phyloP scores from a whole-genome alignment of 2,329 filamentous ascomycete genomes.

The Colletotrichum lentis region DNA sequence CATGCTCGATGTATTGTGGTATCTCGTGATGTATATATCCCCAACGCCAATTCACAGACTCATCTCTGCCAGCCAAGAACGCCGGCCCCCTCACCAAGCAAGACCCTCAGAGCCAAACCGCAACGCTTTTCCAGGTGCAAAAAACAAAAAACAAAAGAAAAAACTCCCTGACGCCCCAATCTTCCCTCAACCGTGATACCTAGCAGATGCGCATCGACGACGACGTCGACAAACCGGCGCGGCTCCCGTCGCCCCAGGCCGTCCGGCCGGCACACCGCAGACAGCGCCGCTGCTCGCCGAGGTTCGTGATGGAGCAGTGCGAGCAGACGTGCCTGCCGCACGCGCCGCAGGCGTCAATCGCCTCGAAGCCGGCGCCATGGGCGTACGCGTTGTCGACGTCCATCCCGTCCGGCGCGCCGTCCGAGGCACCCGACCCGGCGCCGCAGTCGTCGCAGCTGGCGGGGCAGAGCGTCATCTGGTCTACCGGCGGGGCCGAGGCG shows the following conservation, averaged over 20 bases:
- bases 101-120: neutral
- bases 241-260: slow-evolving; percentile 33
- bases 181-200: neutral
- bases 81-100: slow-evolving; percentile 39
- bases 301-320: slow-evolving; percentile 66
- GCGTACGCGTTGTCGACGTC: slow-evolving; percentile 48
- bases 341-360: slow-evolving; percentile 53
- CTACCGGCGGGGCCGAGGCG: slow-evolving; percentile 53
- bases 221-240: slow-evolving; percentile 38
- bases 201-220: slow-evolving; percentile 7
- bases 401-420: slow-evolving; percentile 46
- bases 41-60: neutral
- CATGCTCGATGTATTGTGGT: neutral
- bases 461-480: slow-evolving; percentile 63
- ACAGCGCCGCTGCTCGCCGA: slow-evolving; percentile 63
- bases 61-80: neutral
- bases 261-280: slow-evolving; percentile 59
- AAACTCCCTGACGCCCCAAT: rapidly evolving
- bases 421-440: slow-evolving; percentile 40
- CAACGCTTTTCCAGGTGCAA: neutral
- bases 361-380: slow-evolving; percentile 39
- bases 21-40: slow-evolving; percentile 4
- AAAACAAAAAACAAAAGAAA: neutral
- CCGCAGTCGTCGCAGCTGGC: slow-evolving; percentile 65
- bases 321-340: slow-evolving; percentile 67